Base-by-base conservation (phyloP, 1,284 basidiomycete genomes). In the Fomitopsis palustris region DNA sequence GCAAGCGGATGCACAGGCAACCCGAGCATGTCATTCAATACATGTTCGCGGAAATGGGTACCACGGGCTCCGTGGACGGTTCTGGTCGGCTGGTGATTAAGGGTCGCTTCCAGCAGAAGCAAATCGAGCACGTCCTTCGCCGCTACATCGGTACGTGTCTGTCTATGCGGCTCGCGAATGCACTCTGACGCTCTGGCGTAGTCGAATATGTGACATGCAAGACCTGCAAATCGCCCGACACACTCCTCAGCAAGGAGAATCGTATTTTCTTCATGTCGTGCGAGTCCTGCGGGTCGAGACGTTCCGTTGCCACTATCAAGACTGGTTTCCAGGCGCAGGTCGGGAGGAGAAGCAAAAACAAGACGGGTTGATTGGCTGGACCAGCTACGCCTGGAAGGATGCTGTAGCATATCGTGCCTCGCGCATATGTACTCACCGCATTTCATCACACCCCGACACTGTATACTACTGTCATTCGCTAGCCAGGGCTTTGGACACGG, bases 151-250 rank as follows among this genome's bases (percentile, higher is more conserved):
- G 95, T 95, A 72, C 64, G 88, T 77, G 4, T 19, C 4, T 33
- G 3, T 9, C 27, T 14, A 37, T 5, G 31, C 33, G 57, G 49
- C 39, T 53, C 31, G 47, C 9, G 21, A 16, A 29, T 43, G n/a
- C 38, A 21, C 33, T 61, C 43, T 21, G 54, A 42, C 29, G 53
- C 29, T 53, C 47, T 2, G 19, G 8, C 8, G 29, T 62, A 96
- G 96, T 96, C 67, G 96, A 99, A 79, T 99, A 99, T 78, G 97
- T 99, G 60, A 98, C 95, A 43, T 99, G 96, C 87, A 97, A 98
- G 79, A 99, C 96, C 41, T 99, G 96, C 85, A 98, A 98, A 80
- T 98, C 96, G 4, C 94, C 95, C 55, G 96, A 98, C 74, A 99
- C 96, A 5, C 84, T 96, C 21, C 85, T 99, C 52, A 91, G 91